phyloP scores from a whole-genome alignment of 2,329 filamentous ascomycete species.

The Stemphylium vesicarium region DNA sequence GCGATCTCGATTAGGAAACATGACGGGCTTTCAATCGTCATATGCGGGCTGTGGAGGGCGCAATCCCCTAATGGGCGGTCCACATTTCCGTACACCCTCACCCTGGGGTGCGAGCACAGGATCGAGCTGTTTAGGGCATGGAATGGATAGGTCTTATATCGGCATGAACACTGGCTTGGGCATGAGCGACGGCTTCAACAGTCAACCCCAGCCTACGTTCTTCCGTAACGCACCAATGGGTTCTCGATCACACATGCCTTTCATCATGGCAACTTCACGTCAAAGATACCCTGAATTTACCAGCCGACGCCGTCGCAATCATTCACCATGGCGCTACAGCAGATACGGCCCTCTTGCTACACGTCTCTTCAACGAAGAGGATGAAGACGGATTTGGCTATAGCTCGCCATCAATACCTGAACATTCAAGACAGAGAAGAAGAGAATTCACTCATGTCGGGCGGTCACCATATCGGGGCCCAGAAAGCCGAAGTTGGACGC shows the following conservation, averaged over 20 bases:
- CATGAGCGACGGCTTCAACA: not conserved
- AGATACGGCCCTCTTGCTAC: slow-evolving; percentile 2
- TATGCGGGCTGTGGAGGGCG: not conserved
- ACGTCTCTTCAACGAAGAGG: slow-evolving; percentile 8
- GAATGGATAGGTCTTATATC: not conserved
- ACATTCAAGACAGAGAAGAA: not conserved
- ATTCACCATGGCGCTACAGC: slow-evolving; percentile 3
- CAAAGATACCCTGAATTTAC: slow-evolving; percentile 1
- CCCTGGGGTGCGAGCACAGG: slow-evolving; percentile 4
- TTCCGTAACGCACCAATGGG: not conserved
- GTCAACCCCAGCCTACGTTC: not conserved
- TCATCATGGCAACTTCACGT: not conserved
- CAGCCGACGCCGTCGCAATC: not conserved
- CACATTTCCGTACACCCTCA: not conserved
- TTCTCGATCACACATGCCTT: not conserved
- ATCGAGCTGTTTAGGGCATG: not conserved
- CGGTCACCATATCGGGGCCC: not conserved
- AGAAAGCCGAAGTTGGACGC: slow-evolving; percentile 3
- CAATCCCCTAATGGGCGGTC: not conserved
- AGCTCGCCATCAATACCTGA: not conserved
- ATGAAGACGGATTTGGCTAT: slow-evolving; percentile 20
- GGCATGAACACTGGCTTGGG: slow-evolving; percentile 1
- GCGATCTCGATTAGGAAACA: not conserved
- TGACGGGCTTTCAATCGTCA: not conserved
- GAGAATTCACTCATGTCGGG: not conserved